Percentiles rank a stretch among this genome's conserved stretches.
Conservation (phyloP, 2,329 filamentous ascomycete species). For the Pseudogymnoascus sp. region DNA sequence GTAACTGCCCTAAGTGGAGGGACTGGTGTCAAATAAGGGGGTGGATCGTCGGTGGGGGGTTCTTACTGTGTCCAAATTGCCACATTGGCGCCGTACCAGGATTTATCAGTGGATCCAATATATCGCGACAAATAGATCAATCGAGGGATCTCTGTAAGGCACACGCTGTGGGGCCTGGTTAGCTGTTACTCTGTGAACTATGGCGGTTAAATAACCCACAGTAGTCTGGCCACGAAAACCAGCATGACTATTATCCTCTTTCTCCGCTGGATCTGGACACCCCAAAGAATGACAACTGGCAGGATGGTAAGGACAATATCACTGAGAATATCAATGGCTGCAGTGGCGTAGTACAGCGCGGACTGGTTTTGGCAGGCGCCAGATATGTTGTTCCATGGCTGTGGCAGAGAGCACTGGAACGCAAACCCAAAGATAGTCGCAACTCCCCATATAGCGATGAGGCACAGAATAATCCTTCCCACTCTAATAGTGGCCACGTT, state of each 20-base stretch:
- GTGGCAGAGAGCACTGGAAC: slow-evolving; percentile 24
- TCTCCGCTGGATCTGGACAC: slow-evolving; percentile 34
- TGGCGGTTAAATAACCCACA: slow-evolving; percentile 25
- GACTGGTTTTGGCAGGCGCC: not conserved
- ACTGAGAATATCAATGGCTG: slow-evolving; percentile 39
- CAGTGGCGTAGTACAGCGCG: slow-evolving; percentile 31
- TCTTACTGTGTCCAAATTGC: slow-evolving; percentile 10
- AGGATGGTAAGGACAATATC: slow-evolving; percentile 40
- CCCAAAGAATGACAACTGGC: slow-evolving; percentile 40
- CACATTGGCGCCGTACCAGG: slow-evolving; percentile 3
- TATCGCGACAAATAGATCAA: slow-evolving; percentile 13
- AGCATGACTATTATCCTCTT: slow-evolving; percentile 23
- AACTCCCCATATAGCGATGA: slow-evolving; percentile 21
- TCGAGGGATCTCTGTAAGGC: slow-evolving; percentile 25
- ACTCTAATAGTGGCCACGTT: slow-evolving; percentile 14
- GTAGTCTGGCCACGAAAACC: slow-evolving; percentile 22
- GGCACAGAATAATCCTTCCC: slow-evolving; percentile 14
- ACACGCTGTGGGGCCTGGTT: slow-evolving; percentile 25
- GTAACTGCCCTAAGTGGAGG: slow-evolving; percentile 19
- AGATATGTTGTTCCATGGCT: slow-evolving; percentile 21
- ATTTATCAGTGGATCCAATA: not conserved
- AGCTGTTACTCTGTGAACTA: not conserved
- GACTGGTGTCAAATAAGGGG: slow-evolving; percentile 13
- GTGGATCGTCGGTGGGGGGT: slow-evolving; percentile 13
- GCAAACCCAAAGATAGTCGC: slow-evolving; percentile 19